These are phyloP conservation scores for Apodospora peruviana DNA, from an alignment of 495 filamentous ascomycete genomes.

Conservation along the genomic window DNA sequence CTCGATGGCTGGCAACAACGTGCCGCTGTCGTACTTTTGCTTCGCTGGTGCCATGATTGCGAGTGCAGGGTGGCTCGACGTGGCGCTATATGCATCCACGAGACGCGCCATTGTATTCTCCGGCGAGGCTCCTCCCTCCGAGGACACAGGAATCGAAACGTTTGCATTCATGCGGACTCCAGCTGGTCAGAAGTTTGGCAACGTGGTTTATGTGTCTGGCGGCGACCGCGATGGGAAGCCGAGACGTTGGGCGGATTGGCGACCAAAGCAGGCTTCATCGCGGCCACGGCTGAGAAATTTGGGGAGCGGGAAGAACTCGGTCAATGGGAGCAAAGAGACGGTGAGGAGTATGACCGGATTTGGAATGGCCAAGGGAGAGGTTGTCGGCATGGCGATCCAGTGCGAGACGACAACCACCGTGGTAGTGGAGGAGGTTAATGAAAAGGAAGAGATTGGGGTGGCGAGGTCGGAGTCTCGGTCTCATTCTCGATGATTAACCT, in stretches of 20 bases:
- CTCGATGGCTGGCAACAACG: constrained; percentile 49
- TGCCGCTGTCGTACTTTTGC: constrained; percentile 58
- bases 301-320: constrained; percentile 7
- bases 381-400: constrained; percentile 33
- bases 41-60: constrained; percentile 66
- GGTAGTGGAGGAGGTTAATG: constrained; percentile 26
- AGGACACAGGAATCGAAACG: constrained; percentile 41
- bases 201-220: constrained; percentile 33
- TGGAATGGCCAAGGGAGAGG: constrained; percentile 17
- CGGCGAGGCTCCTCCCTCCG: constrained; percentile 30
- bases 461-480: neutral
- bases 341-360: constrained; percentile 24
- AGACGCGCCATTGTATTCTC: constrained; percentile 49
- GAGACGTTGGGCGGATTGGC: no score
- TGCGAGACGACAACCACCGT: constrained; percentile 39
- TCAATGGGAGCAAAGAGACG: constrained; percentile 21
- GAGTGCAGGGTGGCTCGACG: constrained; percentile 67
- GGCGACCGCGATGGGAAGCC: constrained; percentile 12
- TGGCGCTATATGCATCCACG: constrained; percentile 63
- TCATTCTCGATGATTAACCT: no score
- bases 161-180: constrained; percentile 43
- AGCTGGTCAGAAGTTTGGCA: constrained; percentile 28
- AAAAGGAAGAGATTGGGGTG: constrained; percentile 3
- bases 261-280: no score
- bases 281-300: constrained; percentile 10